These are phyloP conservation scores for Panicum virgatum DNA, from an alignment of 202 grass and related monocot genomes.

Conservation along the genomic window DNA sequence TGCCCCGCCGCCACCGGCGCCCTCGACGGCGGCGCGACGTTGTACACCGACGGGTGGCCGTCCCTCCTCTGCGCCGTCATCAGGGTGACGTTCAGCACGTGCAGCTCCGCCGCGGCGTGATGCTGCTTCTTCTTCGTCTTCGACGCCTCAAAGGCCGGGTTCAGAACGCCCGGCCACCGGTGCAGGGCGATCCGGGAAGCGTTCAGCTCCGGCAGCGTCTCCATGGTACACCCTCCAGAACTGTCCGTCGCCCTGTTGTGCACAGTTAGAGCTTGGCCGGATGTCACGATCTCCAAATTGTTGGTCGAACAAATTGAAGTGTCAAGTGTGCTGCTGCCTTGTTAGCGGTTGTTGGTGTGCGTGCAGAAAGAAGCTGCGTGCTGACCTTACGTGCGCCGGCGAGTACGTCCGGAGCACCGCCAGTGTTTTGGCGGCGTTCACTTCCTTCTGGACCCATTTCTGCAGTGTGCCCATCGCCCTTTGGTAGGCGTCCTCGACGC, in stretches of 20 bases:
- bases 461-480: slow-evolving; percentile 54
- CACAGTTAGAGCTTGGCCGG: not conserved
- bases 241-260: slow-evolving; percentile 32
- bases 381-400: slow-evolving; percentile 65
- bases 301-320: not conserved
- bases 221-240: slow-evolving; percentile 58
- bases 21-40: slow-evolving; percentile 33
- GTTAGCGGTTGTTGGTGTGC: no score
- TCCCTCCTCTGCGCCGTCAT: slow-evolving; percentile 77
- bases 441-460: slow-evolving; percentile 58
- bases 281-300: not conserved
- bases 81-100: slow-evolving; percentile 68
- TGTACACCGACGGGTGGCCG: slow-evolving; percentile 71
- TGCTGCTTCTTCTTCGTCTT: not conserved
- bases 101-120: not conserved
- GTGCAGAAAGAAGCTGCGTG: not conserved
- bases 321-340: no score
- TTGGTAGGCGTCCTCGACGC: slow-evolving; percentile 56
- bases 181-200: slow-evolving; percentile 28
- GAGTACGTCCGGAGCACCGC: slow-evolving; percentile 79
- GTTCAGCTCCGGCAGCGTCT: slow-evolving; percentile 63
- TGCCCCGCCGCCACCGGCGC: slow-evolving; percentile 38
- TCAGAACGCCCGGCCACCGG: slow-evolving; percentile 57
- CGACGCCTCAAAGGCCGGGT: slow-evolving; percentile 38
- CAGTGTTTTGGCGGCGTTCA: slow-evolving; percentile 48